Base-by-base conservation (phyloP, 2,329 filamentous ascomycete species). In the Colletotrichum tabaci region DNA sequence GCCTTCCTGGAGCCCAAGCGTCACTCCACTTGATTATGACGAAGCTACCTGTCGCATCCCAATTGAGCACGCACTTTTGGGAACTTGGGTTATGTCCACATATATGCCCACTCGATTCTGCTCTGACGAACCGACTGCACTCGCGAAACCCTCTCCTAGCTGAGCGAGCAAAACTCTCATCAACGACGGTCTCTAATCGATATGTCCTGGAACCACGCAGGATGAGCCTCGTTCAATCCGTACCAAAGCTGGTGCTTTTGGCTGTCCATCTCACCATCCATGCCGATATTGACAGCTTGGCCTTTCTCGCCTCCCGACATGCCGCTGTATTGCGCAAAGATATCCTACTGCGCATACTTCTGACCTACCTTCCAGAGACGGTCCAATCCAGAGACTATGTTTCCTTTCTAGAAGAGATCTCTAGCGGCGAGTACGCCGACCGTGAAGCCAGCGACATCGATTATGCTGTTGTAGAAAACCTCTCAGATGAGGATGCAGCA, bases 361-460 rank as follows among this genome's bases (percentile, higher is more conserved):
- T 97, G 56, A 94, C 92, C 23, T 94, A 92, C 78, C 86, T 97
- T 1, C 94, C 94, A 35, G 93, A 96, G 80, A 91, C 88, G 53
- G 78, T 90, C 6, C 88, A 88, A 6, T 90, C 94, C 6, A 82
- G 81, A n/a, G 79, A 84, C 56, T 95, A 95, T 78, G 83, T 89
- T 21, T 83, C 84, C 16, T 88, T 94, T 62, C 77, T 95, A 21
- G 81, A 87, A 75, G 86, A 90, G 63, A 82, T 95, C 72, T 85
- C 84, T 50, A 82, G 83, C 5, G 84, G 83, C 62, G 80, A 86
- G 23, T 83, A 88, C 50, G 80, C 83, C 38, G 79, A 84, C 26
- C 76, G 80, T 40, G 74, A 80, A 38, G 78, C 83, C 30, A 76
- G 83, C 52, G 83, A 87, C 18, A 77, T 93, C 56, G 90, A 94